A percentile compares a stretch with the other conserved stretches of the same genome.
Conservation (phyloP, 2,329 filamentous ascomycete genomes). For the Myriosclerotinia scirpicola region DNA sequence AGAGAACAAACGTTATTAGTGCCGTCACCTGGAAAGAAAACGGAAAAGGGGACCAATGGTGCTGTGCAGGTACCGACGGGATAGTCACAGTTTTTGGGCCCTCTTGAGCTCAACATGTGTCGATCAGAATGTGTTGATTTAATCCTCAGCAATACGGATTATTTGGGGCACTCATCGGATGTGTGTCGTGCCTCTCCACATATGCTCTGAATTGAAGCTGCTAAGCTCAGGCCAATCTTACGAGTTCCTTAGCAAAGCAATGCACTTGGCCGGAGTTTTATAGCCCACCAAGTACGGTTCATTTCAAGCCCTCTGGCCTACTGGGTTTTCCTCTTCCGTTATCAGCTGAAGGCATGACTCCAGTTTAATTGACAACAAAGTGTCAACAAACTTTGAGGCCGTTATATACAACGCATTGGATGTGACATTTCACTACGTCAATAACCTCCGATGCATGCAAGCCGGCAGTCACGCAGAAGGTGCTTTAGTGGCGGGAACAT, state of each 20-base stretch:
- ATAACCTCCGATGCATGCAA: slow-evolving; percentile 17
- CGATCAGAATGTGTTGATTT: not conserved
- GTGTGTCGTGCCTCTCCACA: not conserved
- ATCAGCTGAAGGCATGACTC: not conserved
- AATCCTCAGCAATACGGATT: not conserved
- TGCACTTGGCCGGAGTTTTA: not conserved
- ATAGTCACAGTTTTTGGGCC: slow-evolving; percentile 62
- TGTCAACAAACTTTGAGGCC: not conserved
- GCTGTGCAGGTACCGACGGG: slow-evolving; percentile 63
- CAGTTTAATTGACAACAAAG: slow-evolving; percentile 14
- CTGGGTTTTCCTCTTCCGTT: not conserved
- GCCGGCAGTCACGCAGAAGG: not conserved
- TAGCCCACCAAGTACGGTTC: not conserved
- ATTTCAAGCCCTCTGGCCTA: not conserved
- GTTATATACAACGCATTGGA: not conserved
- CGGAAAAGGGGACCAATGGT: slow-evolving; percentile 64
- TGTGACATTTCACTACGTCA: slow-evolving; percentile 16
- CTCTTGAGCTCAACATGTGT: not conserved
- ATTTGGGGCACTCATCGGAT: not conserved
- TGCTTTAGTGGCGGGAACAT: slow-evolving; percentile 10
- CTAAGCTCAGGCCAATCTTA: not conserved
- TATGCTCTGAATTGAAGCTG: not conserved
- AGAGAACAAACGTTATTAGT: slow-evolving; percentile 59
- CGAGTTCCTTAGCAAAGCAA: not conserved
- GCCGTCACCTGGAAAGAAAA: slow-evolving; percentile 63